phyloP scores from a whole-genome alignment of 225 moss, liverwort and hornwort genomes.

The Antitrichia curtipendula region DNA sequence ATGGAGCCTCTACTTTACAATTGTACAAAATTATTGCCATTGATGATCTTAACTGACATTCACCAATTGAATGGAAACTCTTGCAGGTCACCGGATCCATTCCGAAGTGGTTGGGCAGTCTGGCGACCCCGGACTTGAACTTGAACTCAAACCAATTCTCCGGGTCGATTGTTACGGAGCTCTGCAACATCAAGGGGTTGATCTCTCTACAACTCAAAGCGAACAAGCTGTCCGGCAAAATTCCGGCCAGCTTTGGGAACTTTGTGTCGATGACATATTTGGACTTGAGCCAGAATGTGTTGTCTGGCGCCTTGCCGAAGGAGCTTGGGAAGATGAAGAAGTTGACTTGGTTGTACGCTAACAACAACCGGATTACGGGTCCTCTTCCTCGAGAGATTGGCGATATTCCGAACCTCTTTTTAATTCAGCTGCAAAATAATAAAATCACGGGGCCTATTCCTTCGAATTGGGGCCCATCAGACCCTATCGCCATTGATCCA shows the following conservation, averaged over 20 bases:
- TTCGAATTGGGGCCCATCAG: conserved; percentile 6
- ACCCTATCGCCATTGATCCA: background rate
- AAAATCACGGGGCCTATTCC: conserved; percentile 1
- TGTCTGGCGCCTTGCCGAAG: background rate
- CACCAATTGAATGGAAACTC: background rate
- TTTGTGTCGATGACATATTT: background rate
- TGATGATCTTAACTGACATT: background rate
- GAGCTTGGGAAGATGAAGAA: conserved; percentile 15
- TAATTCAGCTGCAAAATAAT: conserved; percentile 2
- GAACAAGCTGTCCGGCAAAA: background rate
- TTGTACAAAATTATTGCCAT: background rate
- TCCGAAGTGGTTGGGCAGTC: conserved; percentile 8
- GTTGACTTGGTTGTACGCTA: background rate
- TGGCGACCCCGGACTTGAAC: background rate
- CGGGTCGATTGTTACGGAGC: background rate
- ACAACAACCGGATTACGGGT: background rate
- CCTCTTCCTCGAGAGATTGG: conserved; percentile 11
- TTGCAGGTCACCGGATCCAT: background rate
- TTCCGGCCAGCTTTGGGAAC: conserved; percentile 1
- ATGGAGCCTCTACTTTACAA: background rate
- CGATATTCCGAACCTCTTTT: background rate
- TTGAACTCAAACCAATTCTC: background rate
- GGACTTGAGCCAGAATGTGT: background rate
- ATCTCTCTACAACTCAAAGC: background rate
- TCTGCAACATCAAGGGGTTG: background rate